phyloP scores from a whole-genome alignment of 2,329 filamentous ascomycete species.

The Endothia cerciana region DNA sequence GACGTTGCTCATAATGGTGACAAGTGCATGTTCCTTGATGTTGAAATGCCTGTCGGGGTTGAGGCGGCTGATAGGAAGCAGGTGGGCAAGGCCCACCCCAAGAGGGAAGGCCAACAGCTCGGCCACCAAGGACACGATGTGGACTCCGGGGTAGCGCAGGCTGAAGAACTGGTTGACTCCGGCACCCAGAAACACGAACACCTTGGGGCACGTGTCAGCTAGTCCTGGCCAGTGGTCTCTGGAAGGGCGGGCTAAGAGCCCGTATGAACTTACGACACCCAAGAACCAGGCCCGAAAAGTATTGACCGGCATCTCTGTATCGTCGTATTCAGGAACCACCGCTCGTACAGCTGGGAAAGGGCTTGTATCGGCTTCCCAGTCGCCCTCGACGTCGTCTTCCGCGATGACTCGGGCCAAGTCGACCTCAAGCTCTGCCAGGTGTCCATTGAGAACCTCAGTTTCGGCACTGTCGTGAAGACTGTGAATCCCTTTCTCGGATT shows the following conservation, averaged over 20 bases:
- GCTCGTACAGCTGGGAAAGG: slow-evolving; percentile 40
- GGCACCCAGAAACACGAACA: slow-evolving; percentile 50
- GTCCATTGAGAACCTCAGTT: slow-evolving; percentile 32
- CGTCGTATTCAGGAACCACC: slow-evolving; percentile 40
- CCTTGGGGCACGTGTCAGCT: slow-evolving; percentile 23
- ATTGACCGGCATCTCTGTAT: slow-evolving; percentile 45
- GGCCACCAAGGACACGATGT: slow-evolving; percentile 50
- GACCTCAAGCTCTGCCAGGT: slow-evolving; percentile 39
- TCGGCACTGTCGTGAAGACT: slow-evolving; percentile 9
- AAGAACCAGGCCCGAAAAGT: slow-evolving; percentile 50
- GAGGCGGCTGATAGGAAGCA: slow-evolving; percentile 43
- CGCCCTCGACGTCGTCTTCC: slow-evolving; percentile 37
- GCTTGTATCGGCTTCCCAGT: slow-evolving; percentile 38
- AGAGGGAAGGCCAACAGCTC: slow-evolving; percentile 49
- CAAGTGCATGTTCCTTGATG: slow-evolving; percentile 50
- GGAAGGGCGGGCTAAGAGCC: neutral
- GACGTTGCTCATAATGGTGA: slow-evolving; percentile 54
- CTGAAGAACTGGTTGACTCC: slow-evolving; percentile 53
- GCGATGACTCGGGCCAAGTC: slow-evolving; percentile 36
- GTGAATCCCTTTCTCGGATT: slow-evolving; percentile 16
- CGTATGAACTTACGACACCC: slow-evolving; percentile 40
- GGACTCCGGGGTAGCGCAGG: slow-evolving; percentile 49
- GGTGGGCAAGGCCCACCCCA: slow-evolving; percentile 44
- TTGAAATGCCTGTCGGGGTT: slow-evolving; percentile 50
- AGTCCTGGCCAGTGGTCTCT: neutral